A percentile compares a stretch with the other conserved stretches of the same genome.
These are phyloP conservation scores for Rhizopus stolonifer DNA, from an alignment of 371 early-diverging fungal genomes.

Conservation along the genomic window DNA sequence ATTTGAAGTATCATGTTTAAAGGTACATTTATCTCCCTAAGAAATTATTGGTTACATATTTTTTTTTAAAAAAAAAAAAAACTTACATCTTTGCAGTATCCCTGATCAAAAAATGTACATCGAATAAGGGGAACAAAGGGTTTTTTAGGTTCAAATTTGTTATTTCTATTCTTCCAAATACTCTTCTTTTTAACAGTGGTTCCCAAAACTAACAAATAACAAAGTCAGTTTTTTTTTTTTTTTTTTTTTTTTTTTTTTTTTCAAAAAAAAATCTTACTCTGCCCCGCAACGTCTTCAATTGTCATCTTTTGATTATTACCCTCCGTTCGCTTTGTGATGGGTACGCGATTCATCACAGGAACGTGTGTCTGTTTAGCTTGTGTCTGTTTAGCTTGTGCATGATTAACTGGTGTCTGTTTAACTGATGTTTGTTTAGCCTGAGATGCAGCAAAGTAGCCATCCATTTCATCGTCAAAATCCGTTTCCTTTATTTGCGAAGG, in stretches of 20 bases:
- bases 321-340: no score
- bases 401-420: not conserved
- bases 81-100: constrained; percentile 12
- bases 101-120: constrained; percentile 4
- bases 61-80: not conserved
- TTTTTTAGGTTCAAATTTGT: not conserved
- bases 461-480: constrained; percentile 1
- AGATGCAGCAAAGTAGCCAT: not conserved
- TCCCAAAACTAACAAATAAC: not conserved
- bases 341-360: no score
- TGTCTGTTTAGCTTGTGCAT: not conserved
- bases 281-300: not conserved
- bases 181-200: not conserved
- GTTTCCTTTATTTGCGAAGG: not conserved
- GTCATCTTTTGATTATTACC: no score
- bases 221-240: not conserved
- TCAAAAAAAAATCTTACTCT: no score
- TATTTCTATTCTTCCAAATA: not conserved
- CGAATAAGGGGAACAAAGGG: not conserved
- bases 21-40: constrained; percentile 17
- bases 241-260: not conserved
- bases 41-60: not conserved
- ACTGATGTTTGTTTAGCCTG: not conserved
- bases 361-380: no score
- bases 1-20: constrained; percentile 11